phyloP scores from a whole-genome alignment of 2,329 filamentous ascomycete species.

The Colletotrichum chlorophyti region DNA sequence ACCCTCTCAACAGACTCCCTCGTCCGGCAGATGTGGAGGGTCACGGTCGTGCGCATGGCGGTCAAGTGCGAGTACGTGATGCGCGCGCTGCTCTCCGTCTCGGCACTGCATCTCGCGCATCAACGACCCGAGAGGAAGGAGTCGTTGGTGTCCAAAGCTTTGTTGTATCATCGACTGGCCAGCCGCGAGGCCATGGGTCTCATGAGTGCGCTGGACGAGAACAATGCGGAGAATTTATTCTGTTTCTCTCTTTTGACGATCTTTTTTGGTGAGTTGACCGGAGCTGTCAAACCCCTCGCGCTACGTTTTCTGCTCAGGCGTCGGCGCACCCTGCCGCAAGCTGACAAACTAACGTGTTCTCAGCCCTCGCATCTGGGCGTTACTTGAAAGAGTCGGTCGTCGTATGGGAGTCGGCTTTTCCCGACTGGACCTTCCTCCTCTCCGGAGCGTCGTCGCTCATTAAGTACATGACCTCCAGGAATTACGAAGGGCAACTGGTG shows the following conservation, averaged over 20 bases:
- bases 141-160: constrained; percentile 39
- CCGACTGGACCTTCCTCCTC: constrained; percentile 40
- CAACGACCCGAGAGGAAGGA: constrained; percentile 43
- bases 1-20: constrained; percentile 50
- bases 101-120: constrained; percentile 56
- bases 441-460: constrained; percentile 36
- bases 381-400: constrained; percentile 37
- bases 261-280: constrained; percentile 39
- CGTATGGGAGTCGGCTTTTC: constrained; percentile 35
- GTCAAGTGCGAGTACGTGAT: constrained; percentile 55
- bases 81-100: constrained; percentile 55
- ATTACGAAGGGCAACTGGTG: constrained; percentile 22
- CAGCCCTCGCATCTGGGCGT: constrained; percentile 36
- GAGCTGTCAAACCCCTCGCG: neutral
- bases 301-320: neutral
- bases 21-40: constrained; percentile 53
- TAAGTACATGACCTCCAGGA: constrained; percentile 26
- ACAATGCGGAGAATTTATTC: constrained; percentile 33
- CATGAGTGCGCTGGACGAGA: constrained; percentile 26
- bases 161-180: constrained; percentile 25
- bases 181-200: constrained; percentile 28
- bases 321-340: too few species aligned
- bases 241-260: constrained; percentile 42
- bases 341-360: neutral
- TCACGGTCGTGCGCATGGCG: constrained; percentile 53